These are phyloP conservation scores for Linum usitatissimum DNA, from an alignment of 345 rosid species.

Conservation along the genomic window DNA sequence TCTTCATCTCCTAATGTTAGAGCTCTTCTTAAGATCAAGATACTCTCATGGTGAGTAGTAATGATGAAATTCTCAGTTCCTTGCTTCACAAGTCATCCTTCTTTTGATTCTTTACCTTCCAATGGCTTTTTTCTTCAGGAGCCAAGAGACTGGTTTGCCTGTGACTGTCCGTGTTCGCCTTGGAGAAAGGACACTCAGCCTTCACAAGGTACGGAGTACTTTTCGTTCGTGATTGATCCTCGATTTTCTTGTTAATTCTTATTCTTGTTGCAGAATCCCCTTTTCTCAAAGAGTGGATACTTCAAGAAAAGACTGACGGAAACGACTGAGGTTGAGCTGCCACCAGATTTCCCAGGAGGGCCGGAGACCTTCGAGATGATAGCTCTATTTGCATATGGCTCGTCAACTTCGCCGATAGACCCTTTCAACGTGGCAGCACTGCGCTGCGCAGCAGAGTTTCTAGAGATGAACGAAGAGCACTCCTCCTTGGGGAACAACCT, in stretches of 20 bases:
- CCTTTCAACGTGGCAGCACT: constrained; percentile 58
- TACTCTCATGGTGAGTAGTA: constrained; percentile 35
- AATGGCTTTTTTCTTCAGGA: constrained; percentile 22
- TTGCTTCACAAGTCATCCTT: too few relatives aligned
- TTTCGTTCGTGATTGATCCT: constrained; percentile 1
- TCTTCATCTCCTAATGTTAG: constrained; percentile 36
- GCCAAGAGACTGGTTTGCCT: constrained; percentile 60
- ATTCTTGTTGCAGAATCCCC: constrained; percentile 37
- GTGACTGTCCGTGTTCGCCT: constrained; percentile 37
- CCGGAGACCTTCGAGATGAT: constrained; percentile 66
- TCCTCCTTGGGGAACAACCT: constrained; percentile 35
- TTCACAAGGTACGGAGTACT: constrained; percentile 38
- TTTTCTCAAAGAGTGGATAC: constrained; percentile 60
- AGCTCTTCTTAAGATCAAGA: constrained; percentile 43
- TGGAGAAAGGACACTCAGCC: constrained; percentile 36
- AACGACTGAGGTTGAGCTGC: constrained; percentile 42
- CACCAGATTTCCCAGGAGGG: constrained; percentile 64
- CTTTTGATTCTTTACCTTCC: not conserved
- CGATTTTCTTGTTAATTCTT: not conserved
- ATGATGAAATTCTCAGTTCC: not conserved
- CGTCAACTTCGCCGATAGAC: constrained; percentile 39
- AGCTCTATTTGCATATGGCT: constrained; percentile 51
- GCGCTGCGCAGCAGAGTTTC: constrained; percentile 30
- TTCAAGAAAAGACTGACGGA: constrained; percentile 38
- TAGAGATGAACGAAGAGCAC: constrained; percentile 45